A percentile compares a stretch with the other conserved stretches of the same genome.
Evolutionary conservation across 352 stramenopile genomes (phyloP).

Genomic region (Globisporangium sylvaticum): DNA sequence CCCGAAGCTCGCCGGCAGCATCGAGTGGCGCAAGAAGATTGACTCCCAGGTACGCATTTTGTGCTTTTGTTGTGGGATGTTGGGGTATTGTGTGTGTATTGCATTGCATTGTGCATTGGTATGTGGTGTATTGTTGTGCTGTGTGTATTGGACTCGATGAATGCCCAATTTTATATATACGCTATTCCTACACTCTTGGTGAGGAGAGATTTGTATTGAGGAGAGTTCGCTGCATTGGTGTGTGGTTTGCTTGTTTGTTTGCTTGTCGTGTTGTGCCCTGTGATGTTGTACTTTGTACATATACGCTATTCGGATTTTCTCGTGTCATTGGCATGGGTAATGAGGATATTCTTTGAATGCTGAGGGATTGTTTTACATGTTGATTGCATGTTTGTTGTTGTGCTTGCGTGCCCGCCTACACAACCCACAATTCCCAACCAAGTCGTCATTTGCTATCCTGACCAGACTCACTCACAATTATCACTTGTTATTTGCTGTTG

Average conservation of each 20-base stretch:
- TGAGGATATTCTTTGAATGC: conserved; percentile 16
- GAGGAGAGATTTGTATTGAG: conserved; percentile 26
- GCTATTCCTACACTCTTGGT: conserved; percentile 38
- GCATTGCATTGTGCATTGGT: conserved; percentile 1
- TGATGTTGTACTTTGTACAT: conserved; percentile 33
- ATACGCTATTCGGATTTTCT: conserved; percentile 62
- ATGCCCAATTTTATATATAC: conserved; percentile 43
- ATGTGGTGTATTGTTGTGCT: conserved; percentile 9
- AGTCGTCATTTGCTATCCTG: not conserved
- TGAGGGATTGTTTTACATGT: conserved; percentile 15
- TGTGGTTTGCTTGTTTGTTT: conserved; percentile 10
- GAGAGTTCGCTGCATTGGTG: conserved; percentile 24
- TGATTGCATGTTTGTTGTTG: conserved; percentile 8
- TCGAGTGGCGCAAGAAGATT: conserved; percentile 97
- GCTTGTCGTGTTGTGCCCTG: conserved; percentile 7
- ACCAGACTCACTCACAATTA: conserved; percentile 5
- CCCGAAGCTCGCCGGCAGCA: conserved; percentile 81
- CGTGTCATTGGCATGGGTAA: conserved; percentile 10
- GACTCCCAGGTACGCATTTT: conserved; percentile 79
- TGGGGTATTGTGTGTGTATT: conserved; percentile 13
- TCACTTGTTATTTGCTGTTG: conserved; percentile 1
- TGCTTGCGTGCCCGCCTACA: not conserved
- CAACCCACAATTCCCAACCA: not conserved
- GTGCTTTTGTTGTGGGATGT: conserved; percentile 7
- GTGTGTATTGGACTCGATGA: conserved; percentile 53